Percentiles rank a stretch among this genome's conserved stretches.
Evolutionary conservation across 2,329 filamentous ascomycete species (phyloP).

Genomic region (Triangularia setosa): DNA sequence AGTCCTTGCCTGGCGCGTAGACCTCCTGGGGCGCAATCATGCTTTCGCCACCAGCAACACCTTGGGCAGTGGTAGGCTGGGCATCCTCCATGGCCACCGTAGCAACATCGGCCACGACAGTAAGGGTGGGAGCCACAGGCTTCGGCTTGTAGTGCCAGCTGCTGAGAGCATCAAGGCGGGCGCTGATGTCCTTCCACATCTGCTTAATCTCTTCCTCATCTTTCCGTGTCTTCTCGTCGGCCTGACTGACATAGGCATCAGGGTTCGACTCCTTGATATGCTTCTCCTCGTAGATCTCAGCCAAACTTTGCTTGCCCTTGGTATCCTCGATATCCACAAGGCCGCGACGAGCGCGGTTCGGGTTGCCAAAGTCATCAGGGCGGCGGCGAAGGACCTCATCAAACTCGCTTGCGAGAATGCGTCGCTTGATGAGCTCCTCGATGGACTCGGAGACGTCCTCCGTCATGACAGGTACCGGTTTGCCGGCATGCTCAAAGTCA

Average conservation of each 20-base stretch:
- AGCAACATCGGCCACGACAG: conserved; percentile 86
- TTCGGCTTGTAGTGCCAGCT: conserved; percentile 96
- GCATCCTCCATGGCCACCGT: conserved; percentile 93
- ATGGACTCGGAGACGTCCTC: conserved; percentile 87
- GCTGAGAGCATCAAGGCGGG: conserved; percentile 80
- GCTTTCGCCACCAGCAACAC: conserved; percentile 62
- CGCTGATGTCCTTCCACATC: conserved; percentile 77
- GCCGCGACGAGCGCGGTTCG: conserved; percentile 61
- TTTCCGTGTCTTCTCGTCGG: conserved; percentile 75
- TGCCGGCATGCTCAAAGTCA: conserved; percentile 92
- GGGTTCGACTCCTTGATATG: conserved; percentile 76
- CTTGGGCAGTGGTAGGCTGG: conserved; percentile 76
- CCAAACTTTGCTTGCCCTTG: conserved; percentile 82
- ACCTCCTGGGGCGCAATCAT: conserved; percentile 92
- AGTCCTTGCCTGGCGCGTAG: conserved; percentile 73
- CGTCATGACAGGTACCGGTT: conserved; percentile 91
- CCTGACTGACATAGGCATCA: conserved; percentile 71
- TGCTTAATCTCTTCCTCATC: conserved; percentile 79
- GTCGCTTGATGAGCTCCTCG: conserved; percentile 88
- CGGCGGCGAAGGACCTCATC: conserved; percentile 83
- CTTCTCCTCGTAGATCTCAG: conserved; percentile 92
- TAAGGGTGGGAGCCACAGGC: conserved; percentile 73
- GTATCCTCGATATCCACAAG: conserved; percentile 79
- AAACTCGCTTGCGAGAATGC: conserved; percentile 85
- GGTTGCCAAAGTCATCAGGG: conserved; percentile 66